A percentile compares a stretch with the other conserved stretches of the same genome.
These are phyloP conservation scores for Elasticomyces elasticus DNA, from an alignment of 495 filamentous ascomycete genomes.

Conservation along the genomic window DNA sequence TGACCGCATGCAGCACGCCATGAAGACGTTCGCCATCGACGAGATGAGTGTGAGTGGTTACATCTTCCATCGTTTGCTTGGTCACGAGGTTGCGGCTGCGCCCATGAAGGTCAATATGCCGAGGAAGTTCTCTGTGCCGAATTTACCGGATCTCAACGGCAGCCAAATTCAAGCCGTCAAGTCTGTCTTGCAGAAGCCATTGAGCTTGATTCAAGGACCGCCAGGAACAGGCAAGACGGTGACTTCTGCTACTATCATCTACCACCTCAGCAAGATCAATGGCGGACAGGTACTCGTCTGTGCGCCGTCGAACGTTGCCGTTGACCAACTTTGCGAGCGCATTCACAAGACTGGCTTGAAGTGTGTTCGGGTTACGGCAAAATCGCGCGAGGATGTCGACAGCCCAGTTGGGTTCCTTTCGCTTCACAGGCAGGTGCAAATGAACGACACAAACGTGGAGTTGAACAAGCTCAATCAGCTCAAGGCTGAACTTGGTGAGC, in stretches of 20 bases:
- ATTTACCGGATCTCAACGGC: conserved; percentile 87
- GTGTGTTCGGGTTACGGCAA: conserved; percentile 94
- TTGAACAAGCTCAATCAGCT: conserved; percentile 83
- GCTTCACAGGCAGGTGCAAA: conserved; percentile 90
- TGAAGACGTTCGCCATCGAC: conserved; percentile 98
- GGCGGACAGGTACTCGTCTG: conserved; percentile 93
- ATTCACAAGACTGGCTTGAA: conserved; percentile 92
- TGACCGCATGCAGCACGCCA: conserved; percentile 96
- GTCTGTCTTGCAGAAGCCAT: conserved; percentile 81
- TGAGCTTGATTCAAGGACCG: conserved; percentile 93
- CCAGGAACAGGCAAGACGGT: conserved; percentile 98
- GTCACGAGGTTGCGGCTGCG: conserved; percentile 89
- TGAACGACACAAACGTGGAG: conserved; percentile 93
- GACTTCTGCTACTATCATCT: conserved; percentile 98
- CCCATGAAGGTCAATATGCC: conserved; percentile 96
- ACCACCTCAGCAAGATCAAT: conserved; percentile 91
- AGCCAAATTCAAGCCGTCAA: conserved; percentile 97
- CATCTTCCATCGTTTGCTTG: conserved; percentile 95
- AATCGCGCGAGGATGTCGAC: conserved; percentile 96
- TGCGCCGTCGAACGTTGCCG: conserved; percentile 95
- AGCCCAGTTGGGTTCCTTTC: conserved; percentile 91
- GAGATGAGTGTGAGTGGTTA: conserved; percentile 98
- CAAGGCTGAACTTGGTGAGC: conserved; percentile 81
- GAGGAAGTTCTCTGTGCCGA: conserved; percentile 92
- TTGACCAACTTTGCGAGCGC: conserved; percentile 96